A percentile compares a stretch with the other conserved stretches of the same genome.
Evolutionary conservation across 1,139 yeast species (phyloP).

Genomic region (Zygoascus meyerae): DNA sequence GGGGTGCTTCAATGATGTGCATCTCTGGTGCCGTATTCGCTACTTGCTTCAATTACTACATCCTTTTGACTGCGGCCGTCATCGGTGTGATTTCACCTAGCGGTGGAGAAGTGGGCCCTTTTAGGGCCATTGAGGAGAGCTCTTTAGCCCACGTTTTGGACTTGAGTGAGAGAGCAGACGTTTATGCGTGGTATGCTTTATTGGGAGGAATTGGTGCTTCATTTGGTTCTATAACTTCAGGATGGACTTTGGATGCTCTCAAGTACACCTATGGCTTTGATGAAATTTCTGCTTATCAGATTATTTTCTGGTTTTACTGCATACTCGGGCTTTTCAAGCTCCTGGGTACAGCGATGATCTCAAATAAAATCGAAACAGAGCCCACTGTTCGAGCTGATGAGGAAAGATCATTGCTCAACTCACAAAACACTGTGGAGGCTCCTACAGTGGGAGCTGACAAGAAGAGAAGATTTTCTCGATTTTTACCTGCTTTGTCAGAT

Average conservation of each 20-base stretch:
- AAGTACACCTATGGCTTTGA: constrained; percentile 34
- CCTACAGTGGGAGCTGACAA: background rate
- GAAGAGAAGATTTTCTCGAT: constrained; percentile 3
- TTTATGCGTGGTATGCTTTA: constrained; percentile 59
- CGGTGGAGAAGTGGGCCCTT: constrained; percentile 84
- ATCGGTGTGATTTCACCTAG: constrained; percentile 69
- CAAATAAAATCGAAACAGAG: constrained; percentile 48
- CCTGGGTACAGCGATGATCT: constrained; percentile 46
- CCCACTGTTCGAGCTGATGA: constrained; percentile 13
- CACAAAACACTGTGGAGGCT: constrained; percentile 2
- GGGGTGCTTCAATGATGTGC: constrained; percentile 63
- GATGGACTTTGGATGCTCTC: constrained; percentile 46
- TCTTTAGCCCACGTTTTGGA: constrained; percentile 70
- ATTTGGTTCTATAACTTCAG: constrained; percentile 58
- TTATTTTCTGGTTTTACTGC: constrained; percentile 51
- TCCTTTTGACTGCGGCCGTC: constrained; percentile 54
- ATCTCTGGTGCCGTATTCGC: constrained; percentile 58
- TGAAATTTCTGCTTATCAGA: constrained; percentile 45
- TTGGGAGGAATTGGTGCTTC: constrained; percentile 66
- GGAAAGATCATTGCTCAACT: constrained; percentile 14
- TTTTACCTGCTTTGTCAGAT: constrained; percentile 25
- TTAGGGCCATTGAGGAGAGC: constrained; percentile 76
- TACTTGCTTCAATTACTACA: constrained; percentile 40
- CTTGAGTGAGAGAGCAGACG: constrained; percentile 55
- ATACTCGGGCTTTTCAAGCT: constrained; percentile 52